Evolutionary conservation across 805 yeast species (phyloP).

Genomic region (Starmerella scarabaei): DNA sequence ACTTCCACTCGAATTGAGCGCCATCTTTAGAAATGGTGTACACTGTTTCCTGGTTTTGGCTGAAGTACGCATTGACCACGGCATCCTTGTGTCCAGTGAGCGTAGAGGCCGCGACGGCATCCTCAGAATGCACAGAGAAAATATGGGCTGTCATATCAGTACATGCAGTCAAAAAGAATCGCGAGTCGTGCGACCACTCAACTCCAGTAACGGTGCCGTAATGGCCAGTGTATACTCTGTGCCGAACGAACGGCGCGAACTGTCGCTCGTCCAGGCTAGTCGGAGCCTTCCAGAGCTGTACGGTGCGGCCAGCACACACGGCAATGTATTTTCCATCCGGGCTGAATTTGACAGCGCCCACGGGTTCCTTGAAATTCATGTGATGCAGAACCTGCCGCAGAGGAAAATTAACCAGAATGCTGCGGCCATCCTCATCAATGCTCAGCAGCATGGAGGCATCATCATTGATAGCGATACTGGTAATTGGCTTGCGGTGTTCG

Average conservation of each 20-base stretch:
- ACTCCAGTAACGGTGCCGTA: constrained; percentile 65
- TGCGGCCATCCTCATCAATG: constrained; percentile 86
- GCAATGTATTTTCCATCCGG: constrained; percentile 86
- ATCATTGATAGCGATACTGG: constrained; percentile 65
- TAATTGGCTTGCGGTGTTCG: constrained; percentile 79
- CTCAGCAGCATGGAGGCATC: constrained; percentile 70
- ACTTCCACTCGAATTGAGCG: constrained; percentile 87
- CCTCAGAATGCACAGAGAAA: constrained; percentile 60
- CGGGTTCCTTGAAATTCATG: constrained; percentile 78
- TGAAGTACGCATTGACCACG: constrained; percentile 77
- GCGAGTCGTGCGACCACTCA: constrained; percentile 82
- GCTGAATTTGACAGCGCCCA: constrained; percentile 63
- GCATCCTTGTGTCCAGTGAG: constrained; percentile 88
- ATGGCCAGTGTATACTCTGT: constrained; percentile 86
- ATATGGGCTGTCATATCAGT: constrained; percentile 83
- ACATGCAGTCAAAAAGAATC: constrained; percentile 74
- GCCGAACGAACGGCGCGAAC: constrained; percentile 90
- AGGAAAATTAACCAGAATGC: constrained; percentile 73
- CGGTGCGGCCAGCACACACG: constrained; percentile 62
- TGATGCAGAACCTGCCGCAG: constrained; percentile 81
- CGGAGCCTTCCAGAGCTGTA: constrained; percentile 93
- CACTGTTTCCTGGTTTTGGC: constrained; percentile 74
- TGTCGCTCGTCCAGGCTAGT: constrained; percentile 68
- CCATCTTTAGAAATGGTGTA: constrained; percentile 92
- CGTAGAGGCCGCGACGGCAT: constrained; percentile 65